Percentiles rank a stretch among this genome's conserved stretches.
Conservation (phyloP, 805 yeast species). For the Sporopachydermia quercuum region DNA sequence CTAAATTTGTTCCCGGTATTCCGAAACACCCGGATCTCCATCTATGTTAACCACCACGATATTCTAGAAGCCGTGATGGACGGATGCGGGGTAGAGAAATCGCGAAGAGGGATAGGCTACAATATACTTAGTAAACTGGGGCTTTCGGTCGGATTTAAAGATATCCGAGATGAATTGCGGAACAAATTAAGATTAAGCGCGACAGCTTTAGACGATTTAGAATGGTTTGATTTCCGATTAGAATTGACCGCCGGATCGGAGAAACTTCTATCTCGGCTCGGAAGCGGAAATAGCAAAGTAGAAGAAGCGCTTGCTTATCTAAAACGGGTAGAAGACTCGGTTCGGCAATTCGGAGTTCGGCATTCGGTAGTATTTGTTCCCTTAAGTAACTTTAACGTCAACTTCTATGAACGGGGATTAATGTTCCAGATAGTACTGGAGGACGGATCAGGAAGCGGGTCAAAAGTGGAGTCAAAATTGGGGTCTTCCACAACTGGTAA, state of each 20-base stretch:
- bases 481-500: no score
- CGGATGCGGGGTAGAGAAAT: constrained; percentile 67
- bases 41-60: constrained; percentile 70
- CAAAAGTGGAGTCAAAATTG: no score
- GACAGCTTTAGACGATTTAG: constrained; percentile 69
- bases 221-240: constrained; percentile 61
- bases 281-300: constrained; percentile 28
- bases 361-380: constrained; percentile 58
- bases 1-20: constrained; percentile 53
- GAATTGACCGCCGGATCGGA: constrained; percentile 49
- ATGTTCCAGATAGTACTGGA: constrained; percentile 82
- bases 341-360: constrained; percentile 44
- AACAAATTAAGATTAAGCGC: constrained; percentile 63
- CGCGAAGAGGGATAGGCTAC: constrained; percentile 55
- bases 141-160: constrained; percentile 47
- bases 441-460: constrained; percentile 21
- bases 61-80: constrained; percentile 63
- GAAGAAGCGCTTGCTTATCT: constrained; percentile 51
- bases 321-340: constrained; percentile 36
- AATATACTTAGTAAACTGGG: constrained; percentile 67
- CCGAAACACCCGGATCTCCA: constrained; percentile 34
- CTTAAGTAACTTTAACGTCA: constrained; percentile 65
- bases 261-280: constrained; percentile 28
- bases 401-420: constrained; percentile 64
- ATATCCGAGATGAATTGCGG: constrained; percentile 37